A percentile compares a stretch with the other conserved stretches of the same genome.
phyloP scores from a whole-genome alignment of 768 basidiomycete species.

The Holtermanniella nyarrowii region DNA sequence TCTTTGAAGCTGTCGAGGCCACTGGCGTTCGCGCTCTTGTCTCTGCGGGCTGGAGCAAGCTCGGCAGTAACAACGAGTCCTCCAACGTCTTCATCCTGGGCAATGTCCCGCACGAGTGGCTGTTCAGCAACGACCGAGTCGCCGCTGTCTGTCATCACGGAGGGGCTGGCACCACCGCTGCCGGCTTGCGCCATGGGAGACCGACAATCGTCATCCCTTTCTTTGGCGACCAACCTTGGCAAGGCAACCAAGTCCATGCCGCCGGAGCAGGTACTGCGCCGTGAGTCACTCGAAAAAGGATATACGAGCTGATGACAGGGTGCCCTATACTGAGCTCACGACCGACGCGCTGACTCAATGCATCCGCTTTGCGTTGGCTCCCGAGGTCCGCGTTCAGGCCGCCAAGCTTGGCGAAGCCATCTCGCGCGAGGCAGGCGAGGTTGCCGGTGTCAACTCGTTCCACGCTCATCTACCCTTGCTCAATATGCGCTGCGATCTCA shows the following conservation, averaged over 20 bases:
- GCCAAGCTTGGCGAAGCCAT: conserved; percentile 48
- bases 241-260: neutral
- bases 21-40: conserved; percentile 53
- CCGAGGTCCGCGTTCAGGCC: conserved; percentile 46
- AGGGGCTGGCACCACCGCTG: conserved; percentile 56
- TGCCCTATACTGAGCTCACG: conserved; percentile 47
- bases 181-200: conserved; percentile 50
- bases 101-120: conserved; percentile 58
- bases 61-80: conserved; percentile 48
- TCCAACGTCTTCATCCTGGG: conserved; percentile 50
- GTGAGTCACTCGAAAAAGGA: neutral
- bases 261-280: neutral
- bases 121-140: conserved; percentile 49
- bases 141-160: conserved; percentile 54
- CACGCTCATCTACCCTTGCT: conserved; percentile 51
- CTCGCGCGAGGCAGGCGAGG: conserved; percentile 40
- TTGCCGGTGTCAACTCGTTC: conserved; percentile 45
- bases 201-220: conserved; percentile 50
- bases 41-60: conserved; percentile 57
- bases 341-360: conserved; percentile 48
- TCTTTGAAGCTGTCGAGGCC: conserved; percentile 50
- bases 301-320: conserved; percentile 16
- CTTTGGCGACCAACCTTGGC: conserved; percentile 51
- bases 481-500: conserved; percentile 56
- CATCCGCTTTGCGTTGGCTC: conserved; percentile 46